Evolutionary conservation across 2,329 filamentous ascomycete species (phyloP), one percentile per base, ranked within the genome.

Genomic region (Penicillium palitans): DNA sequence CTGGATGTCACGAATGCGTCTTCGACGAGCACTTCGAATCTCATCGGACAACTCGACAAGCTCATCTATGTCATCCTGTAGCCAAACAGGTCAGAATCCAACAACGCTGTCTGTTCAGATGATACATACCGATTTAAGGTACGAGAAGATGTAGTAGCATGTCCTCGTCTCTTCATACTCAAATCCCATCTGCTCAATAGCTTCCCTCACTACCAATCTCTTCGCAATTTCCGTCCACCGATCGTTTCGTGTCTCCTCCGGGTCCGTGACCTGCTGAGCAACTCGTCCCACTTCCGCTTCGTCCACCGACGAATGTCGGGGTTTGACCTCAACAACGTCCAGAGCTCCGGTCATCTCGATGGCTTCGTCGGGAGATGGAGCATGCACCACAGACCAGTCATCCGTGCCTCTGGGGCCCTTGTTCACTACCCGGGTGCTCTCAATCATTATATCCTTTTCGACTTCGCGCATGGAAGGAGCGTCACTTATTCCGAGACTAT

Each of bases 201-300:
- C 95, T 72, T 97, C 92, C 52, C 89, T 87, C 58, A 88, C 82
- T 17, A 98, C 91, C 37, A 98, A 78, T 66, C 96, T 93, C 77
- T 96, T 96, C 46, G 93, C 96, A 67, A 99, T 91, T 76, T 98
- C 95, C 0, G 95, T 99, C 93, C 93, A 98, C 80, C 96, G 90
- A 59, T 89, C 86, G 56, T 84, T 83, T 37, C 68, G 71, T 29
- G 70, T 70, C 44, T 76, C 69, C 39, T 74, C 75, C 40, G 72
- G 62, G 8, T 70, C 70, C 9, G 71, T 70, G 49, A 77, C 75
- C 33, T 83, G 78, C 52, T 81, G 81, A 24, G 71, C 77, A 57
- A 79, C 74, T 15, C 73, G 72, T 7, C 73, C 71, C 74, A 79
- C 62, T 78, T 88, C 85, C 19, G 79, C 79, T 65, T 87, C 80